Percentiles rank a stretch among this genome's conserved stretches.
Evolutionary conservation across 2,329 filamentous ascomycete species (phyloP).

Genomic region (Iodosphaeria phyllophila): DNA sequence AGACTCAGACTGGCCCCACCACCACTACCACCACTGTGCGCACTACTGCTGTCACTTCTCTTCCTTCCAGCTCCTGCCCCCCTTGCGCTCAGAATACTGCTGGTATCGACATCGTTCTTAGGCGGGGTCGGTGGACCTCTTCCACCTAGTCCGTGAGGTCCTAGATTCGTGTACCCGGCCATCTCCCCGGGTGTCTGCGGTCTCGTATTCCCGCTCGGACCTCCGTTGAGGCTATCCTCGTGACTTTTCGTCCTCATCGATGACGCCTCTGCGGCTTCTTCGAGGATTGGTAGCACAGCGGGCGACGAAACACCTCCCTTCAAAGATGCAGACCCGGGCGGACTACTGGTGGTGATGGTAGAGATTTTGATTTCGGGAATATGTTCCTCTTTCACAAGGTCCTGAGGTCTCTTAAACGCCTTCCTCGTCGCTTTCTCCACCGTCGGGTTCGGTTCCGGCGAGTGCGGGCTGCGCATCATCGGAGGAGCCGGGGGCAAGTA

Average conservation of each 20-base stretch:
- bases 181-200: slow-evolving; percentile 16
- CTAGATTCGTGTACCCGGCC: slow-evolving; percentile 15
- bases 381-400: slow-evolving; percentile 12
- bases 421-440: slow-evolving; percentile 12
- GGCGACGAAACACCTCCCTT: slow-evolving; percentile 12
- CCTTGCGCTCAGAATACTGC: no score
- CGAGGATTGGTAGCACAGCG: slow-evolving; percentile 58
- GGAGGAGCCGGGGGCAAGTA: slow-evolving; percentile 15
- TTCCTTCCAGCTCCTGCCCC: no score
- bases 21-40: no score
- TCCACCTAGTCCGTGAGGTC: slow-evolving; percentile 13
- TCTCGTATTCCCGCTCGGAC: no score
- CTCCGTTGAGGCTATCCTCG: slow-evolving; percentile 19
- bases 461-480: slow-evolving; percentile 12
- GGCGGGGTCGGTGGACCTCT: slow-evolving; percentile 27
- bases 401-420: slow-evolving; percentile 12
- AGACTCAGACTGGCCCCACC: no score
- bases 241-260: slow-evolving; percentile 44
- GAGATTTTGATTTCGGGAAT: slow-evolving; percentile 14
- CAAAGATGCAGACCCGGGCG: slow-evolving; percentile 6
- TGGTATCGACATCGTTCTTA: no score
- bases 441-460: slow-evolving; percentile 12
- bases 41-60: no score
- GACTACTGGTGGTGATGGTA: slow-evolving; percentile 9
- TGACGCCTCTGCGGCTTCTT: slow-evolving; percentile 67